Evolutionary conservation across 768 basidiomycete species (phyloP), one percentile per base, ranked within the genome.

Genomic region (Collybia nuda): DNA sequence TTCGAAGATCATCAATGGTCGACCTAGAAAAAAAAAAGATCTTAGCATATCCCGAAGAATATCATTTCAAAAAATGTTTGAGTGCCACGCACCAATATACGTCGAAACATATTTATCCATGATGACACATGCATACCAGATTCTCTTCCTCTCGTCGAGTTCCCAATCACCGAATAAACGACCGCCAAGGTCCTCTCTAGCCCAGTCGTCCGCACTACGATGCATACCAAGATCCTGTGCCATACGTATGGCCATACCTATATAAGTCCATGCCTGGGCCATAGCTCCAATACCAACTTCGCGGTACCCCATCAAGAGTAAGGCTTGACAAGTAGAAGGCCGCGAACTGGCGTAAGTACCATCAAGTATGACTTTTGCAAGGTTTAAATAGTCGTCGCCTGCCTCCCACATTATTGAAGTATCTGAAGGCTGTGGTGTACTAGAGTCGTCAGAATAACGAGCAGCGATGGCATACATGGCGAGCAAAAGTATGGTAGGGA

Each of bases 201-300:
- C 78, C 90, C 90, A 93, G 23, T 84, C 82, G 61, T 92, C 90
- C 24, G 91, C 87, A 56, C 77, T 79, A 29, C 88, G 79, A 60
- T 93, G 90, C 79, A 93, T 81, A 6, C 90, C 90, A 48, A 93
- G 66, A 66, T 93, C 90, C 67, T 91, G 90, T 14, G 90, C 90
- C 90, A 94, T 93, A n/a, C 93, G 79, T 32, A 94, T 85, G 0
- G 88, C 91, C 86, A 91, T 89, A 9, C 92, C 91, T 17, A 85
- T 79, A 61, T 87, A 91, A 8, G 84, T 78, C 93, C 92, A 95
- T 26, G 89, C 86, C 65, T 87, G 82, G 6, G 87, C 86, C 91
- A 93, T 95, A 15, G 89, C 83, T 40, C 90, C 93, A 51, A 93
- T 88, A 2, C 93, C 93, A 37, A 92, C 79, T 67, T 95, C 91